These are phyloP conservation scores for Geotrichum armillariae DNA, from an alignment of 1,139 yeast species.

Conservation along the genomic window DNA sequence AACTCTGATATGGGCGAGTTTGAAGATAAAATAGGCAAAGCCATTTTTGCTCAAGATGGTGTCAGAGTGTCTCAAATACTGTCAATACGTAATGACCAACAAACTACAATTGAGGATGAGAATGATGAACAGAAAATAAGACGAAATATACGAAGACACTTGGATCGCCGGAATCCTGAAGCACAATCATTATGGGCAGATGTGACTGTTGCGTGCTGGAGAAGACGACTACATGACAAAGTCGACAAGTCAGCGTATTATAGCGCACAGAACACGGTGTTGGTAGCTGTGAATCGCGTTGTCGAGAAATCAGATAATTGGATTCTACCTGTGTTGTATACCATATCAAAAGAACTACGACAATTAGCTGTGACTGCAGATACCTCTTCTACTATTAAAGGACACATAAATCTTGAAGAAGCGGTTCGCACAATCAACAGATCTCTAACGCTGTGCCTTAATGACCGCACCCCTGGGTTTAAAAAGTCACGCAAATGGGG, in stretches of 20 bases:
- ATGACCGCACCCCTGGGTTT: conserved; percentile 64
- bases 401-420: conserved; percentile 47
- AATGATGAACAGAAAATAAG: not conserved
- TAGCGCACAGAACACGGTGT: conserved; percentile 30
- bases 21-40: not conserved
- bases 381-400: not conserved
- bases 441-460: conserved; percentile 74
- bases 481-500: conserved; percentile 46
- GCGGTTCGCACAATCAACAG: conserved; percentile 58
- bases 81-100: not conserved
- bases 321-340: conserved; percentile 62
- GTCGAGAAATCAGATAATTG: conserved; percentile 65
- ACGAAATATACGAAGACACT: not conserved
- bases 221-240: not conserved
- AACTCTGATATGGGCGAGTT: too few species aligned
- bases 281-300: conserved; percentile 47
- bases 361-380: conserved; percentile 36
- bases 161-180: not conserved
- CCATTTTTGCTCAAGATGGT: not conserved
- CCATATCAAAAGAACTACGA: conserved; percentile 56
- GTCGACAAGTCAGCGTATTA: conserved; percentile 9
- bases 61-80: not conserved
- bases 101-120: not conserved
- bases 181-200: not conserved
- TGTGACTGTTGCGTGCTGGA: not conserved